Percentiles rank a stretch among this genome's conserved stretches.
Conservation (phyloP, 1,284 basidiomycete genomes). For the Kwoniella shivajii region DNA sequence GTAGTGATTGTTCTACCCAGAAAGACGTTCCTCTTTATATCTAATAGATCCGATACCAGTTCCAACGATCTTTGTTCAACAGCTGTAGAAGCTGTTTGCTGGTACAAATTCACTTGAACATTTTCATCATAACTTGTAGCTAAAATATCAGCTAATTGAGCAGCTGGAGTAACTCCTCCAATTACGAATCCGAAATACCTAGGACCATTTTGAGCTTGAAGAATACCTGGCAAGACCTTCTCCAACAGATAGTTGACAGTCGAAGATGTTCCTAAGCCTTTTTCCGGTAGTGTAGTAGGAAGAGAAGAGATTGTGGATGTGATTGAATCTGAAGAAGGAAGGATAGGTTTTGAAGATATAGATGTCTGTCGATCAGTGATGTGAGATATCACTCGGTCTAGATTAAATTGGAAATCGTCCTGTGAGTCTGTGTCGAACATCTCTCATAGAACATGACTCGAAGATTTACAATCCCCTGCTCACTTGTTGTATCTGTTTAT, state of each 20-base stretch:
- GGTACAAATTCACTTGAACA: constrained; percentile 56
- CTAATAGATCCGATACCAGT: constrained; percentile 56
- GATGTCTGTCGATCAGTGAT: constrained; percentile 26
- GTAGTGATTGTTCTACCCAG: constrained; percentile 57
- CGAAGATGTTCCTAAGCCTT: constrained; percentile 42
- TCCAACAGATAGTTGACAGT: constrained; percentile 41
- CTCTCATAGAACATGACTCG: too few relatives aligned
- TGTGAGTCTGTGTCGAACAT: too few relatives aligned
- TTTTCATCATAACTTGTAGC: constrained; percentile 55
- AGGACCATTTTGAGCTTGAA: constrained; percentile 54
- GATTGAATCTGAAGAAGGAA: constrained; percentile 22
- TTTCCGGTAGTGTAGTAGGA: constrained; percentile 34
- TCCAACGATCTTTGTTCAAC: constrained; percentile 55
- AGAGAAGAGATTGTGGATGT: constrained; percentile 29
- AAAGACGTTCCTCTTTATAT: constrained; percentile 47
- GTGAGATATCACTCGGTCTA: constrained; percentile 28
- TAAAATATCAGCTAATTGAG: constrained; percentile 55
- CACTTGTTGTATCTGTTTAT: too few relatives aligned
- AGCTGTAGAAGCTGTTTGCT: constrained; percentile 53
- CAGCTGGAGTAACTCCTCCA: constrained; percentile 55
- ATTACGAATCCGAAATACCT: constrained; percentile 60
- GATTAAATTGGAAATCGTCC: constrained; percentile 1
- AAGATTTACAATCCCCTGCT: too few relatives aligned
- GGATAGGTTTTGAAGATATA: constrained; percentile 30
- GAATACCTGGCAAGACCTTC: constrained; percentile 48